A percentile compares a stretch with the other conserved stretches of the same genome.
Evolutionary conservation across 805 yeast species (phyloP).

Genomic region (Barnettozyma sp.): DNA sequence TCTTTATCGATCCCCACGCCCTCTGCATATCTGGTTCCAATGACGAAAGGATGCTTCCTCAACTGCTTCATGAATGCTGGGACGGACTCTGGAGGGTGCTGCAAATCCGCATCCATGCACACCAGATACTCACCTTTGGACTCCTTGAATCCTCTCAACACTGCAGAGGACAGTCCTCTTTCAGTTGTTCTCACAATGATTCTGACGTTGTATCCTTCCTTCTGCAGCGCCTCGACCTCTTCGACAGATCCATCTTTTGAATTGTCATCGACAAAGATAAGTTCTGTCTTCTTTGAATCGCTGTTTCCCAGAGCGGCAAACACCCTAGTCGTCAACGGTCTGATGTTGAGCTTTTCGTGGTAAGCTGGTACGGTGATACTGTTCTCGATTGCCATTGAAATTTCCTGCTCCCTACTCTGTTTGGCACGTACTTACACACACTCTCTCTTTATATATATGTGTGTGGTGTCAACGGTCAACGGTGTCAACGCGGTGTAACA

Average conservation of each 20-base stretch:
- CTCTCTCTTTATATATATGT: no score
- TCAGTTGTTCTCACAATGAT: slow-evolving; percentile 45
- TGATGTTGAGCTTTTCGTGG: slow-evolving; percentile 42
- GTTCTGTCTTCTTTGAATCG: slow-evolving; percentile 36
- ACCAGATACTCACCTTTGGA: slow-evolving; percentile 41
- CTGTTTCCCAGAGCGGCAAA: slow-evolving; percentile 42
- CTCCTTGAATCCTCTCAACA: slow-evolving; percentile 40
- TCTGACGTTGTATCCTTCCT: slow-evolving; percentile 41
- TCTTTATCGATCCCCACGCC: slow-evolving; percentile 49
- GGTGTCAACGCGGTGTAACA: no score
- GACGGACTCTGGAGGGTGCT: slow-evolving; percentile 47
- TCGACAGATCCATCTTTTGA: slow-evolving; percentile 47
- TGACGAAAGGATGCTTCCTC: slow-evolving; percentile 36
- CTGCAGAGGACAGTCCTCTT: slow-evolving; percentile 46
- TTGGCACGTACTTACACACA: no score
- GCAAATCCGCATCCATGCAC: slow-evolving; percentile 50
- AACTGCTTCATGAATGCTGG: slow-evolving; percentile 37
- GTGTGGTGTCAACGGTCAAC: no score
- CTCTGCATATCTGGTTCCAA: slow-evolving; percentile 48
- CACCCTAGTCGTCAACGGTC: slow-evolving; percentile 41
- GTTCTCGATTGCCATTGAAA: slow-evolving; percentile 29
- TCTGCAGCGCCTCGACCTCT: slow-evolving; percentile 38
- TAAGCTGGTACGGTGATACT: slow-evolving; percentile 45
- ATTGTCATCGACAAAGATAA: slow-evolving; percentile 46
- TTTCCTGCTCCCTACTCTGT: not conserved